Conservation (phyloP, 2,329 filamentous ascomycete genomes). For the Knufia petricola region DNA sequence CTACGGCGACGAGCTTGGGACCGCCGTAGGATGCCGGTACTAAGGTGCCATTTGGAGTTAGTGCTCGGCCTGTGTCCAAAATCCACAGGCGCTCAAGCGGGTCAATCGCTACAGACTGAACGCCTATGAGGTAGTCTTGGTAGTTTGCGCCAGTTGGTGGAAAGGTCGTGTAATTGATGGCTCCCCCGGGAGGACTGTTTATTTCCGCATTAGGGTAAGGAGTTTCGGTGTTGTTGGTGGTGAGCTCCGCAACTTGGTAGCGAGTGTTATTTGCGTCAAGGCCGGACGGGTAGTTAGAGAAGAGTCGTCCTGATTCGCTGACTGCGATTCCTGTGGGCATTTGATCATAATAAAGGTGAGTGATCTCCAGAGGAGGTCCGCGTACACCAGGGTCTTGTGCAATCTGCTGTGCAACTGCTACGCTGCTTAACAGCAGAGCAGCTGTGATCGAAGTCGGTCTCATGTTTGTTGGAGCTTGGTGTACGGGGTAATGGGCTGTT, state of each 20-base stretch:
- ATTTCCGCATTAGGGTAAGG: conserved; percentile 36
- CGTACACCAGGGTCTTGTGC: conserved; percentile 28
- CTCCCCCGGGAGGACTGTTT: conserved; percentile 41
- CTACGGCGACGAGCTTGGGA: conserved; percentile 42
- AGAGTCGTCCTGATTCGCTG: conserved; percentile 40
- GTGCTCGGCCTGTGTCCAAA: conserved; percentile 42
- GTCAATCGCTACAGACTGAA: conserved; percentile 46
- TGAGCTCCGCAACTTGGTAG: conserved; percentile 42
- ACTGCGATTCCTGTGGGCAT: conserved; percentile 39
- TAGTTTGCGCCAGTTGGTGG: conserved; percentile 39
- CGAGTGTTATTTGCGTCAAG: conserved; percentile 42
- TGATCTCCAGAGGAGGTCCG: conserved; percentile 39
- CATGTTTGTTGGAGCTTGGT: too few relatives aligned
- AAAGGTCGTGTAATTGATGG: conserved; percentile 42
- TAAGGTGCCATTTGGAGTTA: conserved; percentile 35
- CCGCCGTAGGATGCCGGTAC: conserved; percentile 39
- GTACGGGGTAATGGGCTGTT: too few relatives aligned
- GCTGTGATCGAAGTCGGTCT: too few relatives aligned
- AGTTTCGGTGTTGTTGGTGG: conserved; percentile 33
- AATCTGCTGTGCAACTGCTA: neutral
- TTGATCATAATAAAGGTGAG: conserved; percentile 44
- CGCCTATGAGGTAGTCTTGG: conserved; percentile 40
- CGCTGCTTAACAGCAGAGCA: neutral
- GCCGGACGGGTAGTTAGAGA: conserved; percentile 43
- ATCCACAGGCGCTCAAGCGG: conserved; percentile 43